Base-by-base conservation (phyloP, 1,139 yeast genomes). In the Eremothecium sinecaudum region DNA sequence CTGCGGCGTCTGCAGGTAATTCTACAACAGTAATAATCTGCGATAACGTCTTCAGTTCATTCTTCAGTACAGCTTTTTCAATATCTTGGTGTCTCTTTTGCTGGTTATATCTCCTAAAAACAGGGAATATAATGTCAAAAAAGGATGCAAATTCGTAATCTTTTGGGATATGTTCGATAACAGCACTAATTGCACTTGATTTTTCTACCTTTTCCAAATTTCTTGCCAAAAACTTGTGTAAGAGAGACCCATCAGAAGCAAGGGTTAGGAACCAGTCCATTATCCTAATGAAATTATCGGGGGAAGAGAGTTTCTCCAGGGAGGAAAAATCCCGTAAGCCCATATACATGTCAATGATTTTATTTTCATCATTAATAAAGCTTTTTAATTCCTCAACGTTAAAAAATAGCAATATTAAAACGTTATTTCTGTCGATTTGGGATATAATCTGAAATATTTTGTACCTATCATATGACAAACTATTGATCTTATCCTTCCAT, bases 291-390 rank as follows among this genome's bases (percentile, higher is more conserved):
- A 52, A 37, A 17, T 44, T 47, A 2, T 32, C 36, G 9, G n/a
- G 19, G 5, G 20, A 16, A 1, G 46, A 24, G 3, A 24, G 35
- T 14, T 28, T 28, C 20, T 55, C 56, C 4, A 54, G 40, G 6
- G 41, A 40, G 13, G 35, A 32, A 33, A 53, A 56, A 38, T 55
- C 60, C 35, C 50, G 50, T 30, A 42, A 42, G 8, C 43, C 29
- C 27, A 39, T 31, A 25, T 29, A 46, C 16, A 34, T 29, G 2
- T 41, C 69, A 8, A 42, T 41, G 23, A 39, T 20, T 19, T 41
- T 39, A 4, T 36, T 34, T 13, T 31, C 18, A 6, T 43, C 40
- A 14, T 12, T 11, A 29, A 37, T 18, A 19, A 30, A 29, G 5
- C 19, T 29, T 11, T 27, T 25, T 6, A 16, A 17, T 6, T 37